These are phyloP conservation scores for Zymoseptoria tritici DNA, from an alignment of 2,329 filamentous ascomycete species.

Conservation along the genomic window DNA sequence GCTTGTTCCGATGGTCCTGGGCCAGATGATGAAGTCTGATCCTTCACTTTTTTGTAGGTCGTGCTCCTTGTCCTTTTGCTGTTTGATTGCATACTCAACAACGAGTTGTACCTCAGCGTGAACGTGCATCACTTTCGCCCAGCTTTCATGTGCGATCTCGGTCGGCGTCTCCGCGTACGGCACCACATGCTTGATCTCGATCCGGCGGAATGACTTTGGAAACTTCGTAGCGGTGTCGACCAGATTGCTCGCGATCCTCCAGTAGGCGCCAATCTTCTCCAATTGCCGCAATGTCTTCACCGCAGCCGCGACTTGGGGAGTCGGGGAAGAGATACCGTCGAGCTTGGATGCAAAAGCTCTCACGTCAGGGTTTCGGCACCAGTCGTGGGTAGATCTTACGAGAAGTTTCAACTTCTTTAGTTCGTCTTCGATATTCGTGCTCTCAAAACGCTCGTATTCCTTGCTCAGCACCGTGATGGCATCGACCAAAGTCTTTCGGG, in stretches of 20 bases:
- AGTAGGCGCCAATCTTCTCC: slow-evolving; percentile 11
- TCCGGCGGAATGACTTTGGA: not conserved
- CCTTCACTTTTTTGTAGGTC: not conserved
- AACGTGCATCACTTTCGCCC: slow-evolving; percentile 11
- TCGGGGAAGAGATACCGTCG: not conserved
- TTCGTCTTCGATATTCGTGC: not conserved
- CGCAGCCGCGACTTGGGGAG: slow-evolving; percentile 9
- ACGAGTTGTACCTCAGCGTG: slow-evolving; percentile 10
- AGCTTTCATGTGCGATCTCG: slow-evolving; percentile 7
- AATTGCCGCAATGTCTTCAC: slow-evolving; percentile 11
- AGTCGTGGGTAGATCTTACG: slow-evolving; percentile 3
- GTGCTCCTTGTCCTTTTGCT: not conserved
- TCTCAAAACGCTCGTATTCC: slow-evolving; percentile 4
- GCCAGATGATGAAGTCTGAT: not conserved
- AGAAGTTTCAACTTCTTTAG: not conserved
- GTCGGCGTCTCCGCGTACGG: slow-evolving; percentile 7
- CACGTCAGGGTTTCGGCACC: slow-evolving; percentile 1
- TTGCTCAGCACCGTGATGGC: not conserved
- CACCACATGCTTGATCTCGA: slow-evolving; percentile 3
- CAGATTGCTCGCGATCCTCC: slow-evolving; percentile 5
- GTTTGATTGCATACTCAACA: slow-evolving; percentile 3
- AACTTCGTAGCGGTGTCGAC: not conserved
- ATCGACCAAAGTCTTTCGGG: not conserved
- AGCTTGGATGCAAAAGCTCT: slow-evolving; percentile 2
- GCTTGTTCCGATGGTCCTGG: slow-evolving; percentile 9